A percentile compares a stretch with the other conserved stretches of the same genome.
Conservation (phyloP, 306 rosid genomes). For the Macrotyloma uniflorum region DNA sequence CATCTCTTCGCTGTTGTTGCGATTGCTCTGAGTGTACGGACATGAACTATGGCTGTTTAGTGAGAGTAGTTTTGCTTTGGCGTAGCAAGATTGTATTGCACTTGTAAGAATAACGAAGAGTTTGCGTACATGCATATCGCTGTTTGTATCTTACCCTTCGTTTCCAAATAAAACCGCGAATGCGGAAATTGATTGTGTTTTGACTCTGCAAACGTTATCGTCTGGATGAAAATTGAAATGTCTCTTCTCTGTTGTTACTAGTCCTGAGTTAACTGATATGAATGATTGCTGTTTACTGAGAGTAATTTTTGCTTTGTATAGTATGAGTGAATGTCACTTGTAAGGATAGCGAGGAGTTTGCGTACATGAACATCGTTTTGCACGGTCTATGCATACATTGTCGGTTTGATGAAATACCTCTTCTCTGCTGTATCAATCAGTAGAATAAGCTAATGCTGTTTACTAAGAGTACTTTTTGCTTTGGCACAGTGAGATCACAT, state of each 20-base stretch:
- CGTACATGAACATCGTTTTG: neutral
- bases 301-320: neutral
- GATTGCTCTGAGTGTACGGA: neutral
- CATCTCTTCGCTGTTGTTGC: too few species aligned
- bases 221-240: neutral
- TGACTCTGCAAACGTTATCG: neutral
- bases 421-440: neutral
- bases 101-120: too few species aligned
- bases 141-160: neutral
- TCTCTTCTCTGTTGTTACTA: neutral
- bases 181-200: neutral
- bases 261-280: neutral
- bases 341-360: neutral
- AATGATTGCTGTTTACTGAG: neutral
- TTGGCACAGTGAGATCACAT: neutral
- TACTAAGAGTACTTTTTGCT: neutral
- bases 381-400: neutral
- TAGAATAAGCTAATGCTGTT: neutral
- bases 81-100: neutral
- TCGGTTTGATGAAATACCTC: neutral
- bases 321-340: neutral
- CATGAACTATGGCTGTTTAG: neutral
- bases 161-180: neutral
- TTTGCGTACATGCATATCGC: neutral
- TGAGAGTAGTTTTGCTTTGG: neutral